These are phyloP conservation scores for Claviceps spartinae DNA, from an alignment of 2,329 filamentous ascomycete species.

Conservation along the genomic window DNA sequence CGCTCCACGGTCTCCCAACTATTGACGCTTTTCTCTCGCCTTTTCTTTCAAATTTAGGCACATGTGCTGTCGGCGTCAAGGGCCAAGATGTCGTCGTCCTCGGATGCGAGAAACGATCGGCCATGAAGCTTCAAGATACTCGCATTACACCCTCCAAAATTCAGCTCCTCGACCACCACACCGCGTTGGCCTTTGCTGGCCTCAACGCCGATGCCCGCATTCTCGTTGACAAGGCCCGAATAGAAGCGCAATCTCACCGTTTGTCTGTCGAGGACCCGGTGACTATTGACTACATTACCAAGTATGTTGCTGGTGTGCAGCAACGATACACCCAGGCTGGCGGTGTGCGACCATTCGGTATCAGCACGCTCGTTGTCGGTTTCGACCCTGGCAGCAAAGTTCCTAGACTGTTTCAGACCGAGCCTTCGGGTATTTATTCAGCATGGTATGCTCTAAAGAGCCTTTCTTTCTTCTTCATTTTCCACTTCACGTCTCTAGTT, in stretches of 20 bases:
- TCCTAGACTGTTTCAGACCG: slow-evolving; percentile 90
- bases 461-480: neutral
- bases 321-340: slow-evolving; percentile 98
- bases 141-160: slow-evolving; percentile 99
- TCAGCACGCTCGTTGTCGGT: slow-evolving; percentile 95
- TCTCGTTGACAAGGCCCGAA: slow-evolving; percentile 90
- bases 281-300: slow-evolving; percentile 98
- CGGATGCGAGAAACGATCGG: slow-evolving; percentile 95
- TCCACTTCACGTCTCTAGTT: no score
- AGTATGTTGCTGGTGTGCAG: slow-evolving; percentile 95
- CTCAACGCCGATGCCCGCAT: slow-evolving; percentile 97
- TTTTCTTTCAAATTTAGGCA: slow-evolving; percentile 42
- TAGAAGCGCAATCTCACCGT: slow-evolving; percentile 95
- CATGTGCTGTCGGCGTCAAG: slow-evolving; percentile 96
- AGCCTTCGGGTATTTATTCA: slow-evolving; percentile 98
- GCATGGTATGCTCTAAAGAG: slow-evolving; percentile 55
- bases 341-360: slow-evolving; percentile 96
- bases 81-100: slow-evolving; percentile 87
- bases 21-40: slow-evolving; percentile 3
- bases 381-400: slow-evolving; percentile 88
- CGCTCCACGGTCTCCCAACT: slow-evolving; percentile 6
- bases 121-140: slow-evolving; percentile 98
- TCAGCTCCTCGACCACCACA: slow-evolving; percentile 86
- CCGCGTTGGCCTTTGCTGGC: slow-evolving; percentile 92
- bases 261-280: slow-evolving; percentile 95